These are phyloP conservation scores for Taphrina deformans DNA, from an alignment of 1,139 yeast genomes.

Conservation along the genomic window DNA sequence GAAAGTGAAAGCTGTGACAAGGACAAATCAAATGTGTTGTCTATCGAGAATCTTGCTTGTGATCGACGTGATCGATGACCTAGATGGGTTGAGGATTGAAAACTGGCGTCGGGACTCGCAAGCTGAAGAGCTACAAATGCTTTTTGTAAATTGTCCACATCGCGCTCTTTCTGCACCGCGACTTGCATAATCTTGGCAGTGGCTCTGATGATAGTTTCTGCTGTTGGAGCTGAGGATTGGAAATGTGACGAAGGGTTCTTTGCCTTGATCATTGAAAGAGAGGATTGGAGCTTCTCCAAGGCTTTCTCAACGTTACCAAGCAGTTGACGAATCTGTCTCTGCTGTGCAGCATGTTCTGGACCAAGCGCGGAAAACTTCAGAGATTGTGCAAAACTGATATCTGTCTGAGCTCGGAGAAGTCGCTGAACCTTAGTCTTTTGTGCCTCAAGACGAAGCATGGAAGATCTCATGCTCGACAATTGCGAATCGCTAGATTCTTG, in stretches of 20 bases:
- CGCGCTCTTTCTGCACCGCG: not conserved
- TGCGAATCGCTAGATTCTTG: not conserved
- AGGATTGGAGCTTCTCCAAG: slow-evolving; percentile 21
- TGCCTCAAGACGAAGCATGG: slow-evolving; percentile 32
- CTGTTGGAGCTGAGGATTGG: slow-evolving; percentile 9
- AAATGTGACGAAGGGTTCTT: slow-evolving; percentile 2
- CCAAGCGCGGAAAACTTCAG: slow-evolving; percentile 28
- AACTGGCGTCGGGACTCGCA: not conserved
- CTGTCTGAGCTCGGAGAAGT: slow-evolving; percentile 33
- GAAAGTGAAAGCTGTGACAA: slow-evolving; percentile 3
- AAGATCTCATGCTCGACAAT: not conserved
- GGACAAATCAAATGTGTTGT: slow-evolving; percentile 9
- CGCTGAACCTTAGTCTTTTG: slow-evolving; percentile 31
- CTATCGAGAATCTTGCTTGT: not conserved
- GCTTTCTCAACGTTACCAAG: slow-evolving; percentile 22
- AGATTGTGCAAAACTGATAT: slow-evolving; percentile 10
- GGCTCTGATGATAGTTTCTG: slow-evolving; percentile 29
- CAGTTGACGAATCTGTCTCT: slow-evolving; percentile 21
- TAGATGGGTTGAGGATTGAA: not conserved
- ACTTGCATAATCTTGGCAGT: slow-evolving; percentile 21
- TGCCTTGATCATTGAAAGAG: slow-evolving; percentile 30
- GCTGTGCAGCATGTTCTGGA: slow-evolving; percentile 35
- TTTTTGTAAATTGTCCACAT: slow-evolving; percentile 7
- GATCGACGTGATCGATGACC: not conserved
- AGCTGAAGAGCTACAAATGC: not conserved